Conservation (phyloP, 2,329 filamentous ascomycete genomes). For the Ceratocystis cubensis region DNA sequence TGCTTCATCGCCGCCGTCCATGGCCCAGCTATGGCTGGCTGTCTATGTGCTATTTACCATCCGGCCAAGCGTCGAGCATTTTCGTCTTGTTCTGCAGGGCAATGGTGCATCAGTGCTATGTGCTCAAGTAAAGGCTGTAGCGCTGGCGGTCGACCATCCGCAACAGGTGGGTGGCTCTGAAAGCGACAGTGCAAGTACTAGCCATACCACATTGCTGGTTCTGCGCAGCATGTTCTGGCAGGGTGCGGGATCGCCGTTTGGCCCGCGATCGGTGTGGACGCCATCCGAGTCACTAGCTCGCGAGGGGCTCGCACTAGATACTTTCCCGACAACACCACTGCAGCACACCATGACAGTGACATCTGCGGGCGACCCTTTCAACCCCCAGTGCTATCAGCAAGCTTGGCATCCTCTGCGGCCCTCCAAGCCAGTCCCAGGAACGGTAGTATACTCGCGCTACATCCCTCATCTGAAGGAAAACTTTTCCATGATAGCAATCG, state of each 20-base stretch:
- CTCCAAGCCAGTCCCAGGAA: slow-evolving; percentile 57
- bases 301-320: slow-evolving; percentile 30
- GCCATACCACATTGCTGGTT: slow-evolving; percentile 29
- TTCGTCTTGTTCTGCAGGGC: slow-evolving; percentile 37
- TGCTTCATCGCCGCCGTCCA: slow-evolving; percentile 31
- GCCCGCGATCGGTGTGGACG: slow-evolving; percentile 50
- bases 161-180: slow-evolving; percentile 24
- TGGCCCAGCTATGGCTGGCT: slow-evolving; percentile 42
- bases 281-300: slow-evolving; percentile 31
- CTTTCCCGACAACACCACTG: slow-evolving; percentile 38
- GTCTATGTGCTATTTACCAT: slow-evolving; percentile 42
- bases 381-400: slow-evolving; percentile 35
- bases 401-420: slow-evolving; percentile 59
- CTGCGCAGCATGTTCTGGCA: slow-evolving; percentile 54
- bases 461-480: slow-evolving; percentile 63
- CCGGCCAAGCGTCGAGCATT: slow-evolving; percentile 36
- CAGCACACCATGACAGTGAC: slow-evolving; percentile 34
- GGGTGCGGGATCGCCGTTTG: slow-evolving; percentile 54
- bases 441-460: slow-evolving; percentile 64
- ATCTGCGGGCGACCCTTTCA: slow-evolving; percentile 32
- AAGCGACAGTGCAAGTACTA: slow-evolving; percentile 25
- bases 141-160: slow-evolving; percentile 40
- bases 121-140: slow-evolving; percentile 35
- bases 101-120: slow-evolving; percentile 28
- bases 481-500: slow-evolving; percentile 64